These are phyloP conservation scores for Trichosporon sp. DNA, from an alignment of 1,284 basidiomycete genomes.

Conservation along the genomic window DNA sequence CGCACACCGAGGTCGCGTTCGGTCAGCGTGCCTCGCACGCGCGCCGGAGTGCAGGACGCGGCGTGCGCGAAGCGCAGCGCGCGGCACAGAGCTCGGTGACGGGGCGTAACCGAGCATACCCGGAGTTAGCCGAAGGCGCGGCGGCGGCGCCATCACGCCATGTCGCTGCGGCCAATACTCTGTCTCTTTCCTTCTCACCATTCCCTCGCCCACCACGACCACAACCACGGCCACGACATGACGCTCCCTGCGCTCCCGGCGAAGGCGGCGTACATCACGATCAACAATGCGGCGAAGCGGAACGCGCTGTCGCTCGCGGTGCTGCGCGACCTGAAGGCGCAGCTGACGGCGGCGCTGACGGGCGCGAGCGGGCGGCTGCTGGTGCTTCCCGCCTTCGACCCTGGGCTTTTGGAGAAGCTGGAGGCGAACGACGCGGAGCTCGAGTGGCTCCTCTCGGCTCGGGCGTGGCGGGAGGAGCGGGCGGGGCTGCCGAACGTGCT, in stretches of 20 bases:
- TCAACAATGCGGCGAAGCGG: constrained; percentile 23
- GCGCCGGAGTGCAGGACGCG: not conserved
- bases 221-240: too few species aligned
- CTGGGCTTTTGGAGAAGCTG: constrained; percentile 14
- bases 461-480: constrained; percentile 13
- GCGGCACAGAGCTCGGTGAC: not conserved
- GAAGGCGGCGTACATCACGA: constrained; percentile 18
- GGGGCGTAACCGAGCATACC: not conserved
- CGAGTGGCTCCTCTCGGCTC: constrained; percentile 16
- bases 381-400: constrained; percentile 12
- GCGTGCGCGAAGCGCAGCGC: too few species aligned
- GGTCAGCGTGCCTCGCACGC: not conserved
- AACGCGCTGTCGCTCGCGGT: constrained; percentile 20
- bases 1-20: not conserved
- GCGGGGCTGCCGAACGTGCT: constrained; percentile 14
- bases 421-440: constrained; percentile 11
- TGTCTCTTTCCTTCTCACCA: not conserved
- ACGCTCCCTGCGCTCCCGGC: constrained; percentile 15
- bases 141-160: not conserved
- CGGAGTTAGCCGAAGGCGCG: constrained; percentile 1
- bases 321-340: constrained; percentile 16
- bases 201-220: not conserved
- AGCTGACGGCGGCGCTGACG: constrained; percentile 12
- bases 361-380: constrained; percentile 6
- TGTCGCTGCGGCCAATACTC: not conserved